Base-by-base conservation (phyloP, 306 rosid genomes). In the Herpetospermum pedunculosum region DNA sequence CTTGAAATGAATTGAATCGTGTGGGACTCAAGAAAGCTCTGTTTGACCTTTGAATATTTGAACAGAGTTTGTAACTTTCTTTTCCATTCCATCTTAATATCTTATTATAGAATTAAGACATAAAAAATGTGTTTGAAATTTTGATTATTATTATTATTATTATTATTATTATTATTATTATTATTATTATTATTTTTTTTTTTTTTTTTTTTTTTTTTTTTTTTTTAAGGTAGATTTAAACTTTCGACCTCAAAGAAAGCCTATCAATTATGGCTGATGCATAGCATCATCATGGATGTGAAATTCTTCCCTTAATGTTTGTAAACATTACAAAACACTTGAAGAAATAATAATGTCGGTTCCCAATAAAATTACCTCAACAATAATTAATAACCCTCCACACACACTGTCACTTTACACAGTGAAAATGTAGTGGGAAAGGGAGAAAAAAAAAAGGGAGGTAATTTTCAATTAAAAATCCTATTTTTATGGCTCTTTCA, bases 11-110 rank as follows among this genome's bases (percentile, higher is more conserved):
- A 43, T 1, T 13, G 54, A 68, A 25, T 1, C 23, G 23, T 68
- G 72, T 38, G 72, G 53, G 73, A 41, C 29, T 38, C 15, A 7
- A 68, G 37, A 13, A 25, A 25, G 34, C 48, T 63, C 30, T 63
- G 70, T 63, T 63, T 63, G 43, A 63, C 46, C 67, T 30, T 60
- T 34, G 25, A 59, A 59, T 15, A 14, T 29, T 32, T 32, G 40
- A 35, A 35, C 8, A 37, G 28, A 65, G 72, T 65, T 65, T 38
- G 44, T 65, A 19, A 21, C 72, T 65, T 65, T 65, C 72, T 65
- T 65, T 23, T 38, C 46, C 32, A 65, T 35, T 38, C 72, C 32
- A 54, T 54, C 60, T 54, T 54, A 41, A 10, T 41, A 43, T n/a
- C n/a, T n/a, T n/a, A n/a, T n/a, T n/a, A n/a, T n/a, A n/a, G n/a